Evolutionary conservation across 306 rosid genomes (phyloP).

Genomic region (Parietaria judaica): DNA sequence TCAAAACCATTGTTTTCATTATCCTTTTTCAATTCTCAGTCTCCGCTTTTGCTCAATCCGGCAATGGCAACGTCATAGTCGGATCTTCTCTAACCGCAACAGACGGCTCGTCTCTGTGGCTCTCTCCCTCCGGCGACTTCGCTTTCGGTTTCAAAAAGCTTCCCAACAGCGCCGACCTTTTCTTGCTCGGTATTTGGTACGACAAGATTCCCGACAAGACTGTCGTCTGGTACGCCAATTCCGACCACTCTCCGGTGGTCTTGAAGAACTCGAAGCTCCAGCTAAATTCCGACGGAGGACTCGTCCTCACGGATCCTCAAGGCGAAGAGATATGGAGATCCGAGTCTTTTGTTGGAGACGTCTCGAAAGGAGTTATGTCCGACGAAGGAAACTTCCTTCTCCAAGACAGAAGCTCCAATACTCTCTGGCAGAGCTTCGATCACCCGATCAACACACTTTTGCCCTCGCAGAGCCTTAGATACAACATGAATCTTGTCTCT

Average conservation of each 20-base stretch:
- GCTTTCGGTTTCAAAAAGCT: constrained; percentile 47
- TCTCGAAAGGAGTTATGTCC: no score
- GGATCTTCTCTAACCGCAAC: constrained; percentile 16
- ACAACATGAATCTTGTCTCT: no score
- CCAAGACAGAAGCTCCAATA: no score
- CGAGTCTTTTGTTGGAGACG: no score
- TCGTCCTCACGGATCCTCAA: constrained; percentile 29
- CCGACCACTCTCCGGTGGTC: constrained; percentile 25
- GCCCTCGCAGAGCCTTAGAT: no score
- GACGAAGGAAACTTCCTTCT: no score
- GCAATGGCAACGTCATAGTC: constrained; percentile 13
- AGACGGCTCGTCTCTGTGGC: constrained; percentile 13
- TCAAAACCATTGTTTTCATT: no score
- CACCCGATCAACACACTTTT: no score
- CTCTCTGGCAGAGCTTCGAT: no score
- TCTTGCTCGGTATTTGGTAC: constrained; percentile 54
- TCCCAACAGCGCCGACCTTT: constrained; percentile 6
- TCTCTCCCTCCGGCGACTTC: constrained; percentile 51
- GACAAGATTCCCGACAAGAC: constrained; percentile 26
- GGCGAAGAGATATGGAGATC: constrained; percentile 21
- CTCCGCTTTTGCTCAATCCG: constrained; percentile 30
- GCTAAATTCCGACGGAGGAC: constrained; percentile 21
- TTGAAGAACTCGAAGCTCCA: constrained; percentile 39
- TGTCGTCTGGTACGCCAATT: constrained; percentile 49
- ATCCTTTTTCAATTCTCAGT: constrained; percentile 14